These are phyloP conservation scores for Mercurialis annua DNA, from an alignment of 345 rosid genomes.

Conservation along the genomic window DNA sequence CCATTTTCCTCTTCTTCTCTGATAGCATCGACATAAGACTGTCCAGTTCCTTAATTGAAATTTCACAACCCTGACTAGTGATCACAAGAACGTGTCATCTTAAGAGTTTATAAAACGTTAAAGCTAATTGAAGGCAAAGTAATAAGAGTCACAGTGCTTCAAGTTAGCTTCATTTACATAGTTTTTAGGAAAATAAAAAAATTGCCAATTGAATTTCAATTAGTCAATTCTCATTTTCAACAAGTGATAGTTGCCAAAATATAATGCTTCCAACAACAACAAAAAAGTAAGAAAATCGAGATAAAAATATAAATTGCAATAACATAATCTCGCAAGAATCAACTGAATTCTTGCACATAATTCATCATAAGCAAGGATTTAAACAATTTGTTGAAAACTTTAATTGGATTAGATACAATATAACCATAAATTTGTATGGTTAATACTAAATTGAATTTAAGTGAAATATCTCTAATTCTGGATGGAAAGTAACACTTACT, in stretches of 20 bases:
- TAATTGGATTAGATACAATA: not conserved
- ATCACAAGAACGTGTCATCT: slow-evolving; percentile 23
- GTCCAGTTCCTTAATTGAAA: slow-evolving; percentile 87
- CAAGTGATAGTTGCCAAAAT: no score
- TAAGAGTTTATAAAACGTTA: not conserved
- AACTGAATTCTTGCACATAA: no score
- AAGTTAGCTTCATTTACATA: not conserved
- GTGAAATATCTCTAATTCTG: not conserved
- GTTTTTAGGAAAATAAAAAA: not conserved
- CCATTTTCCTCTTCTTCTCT: slow-evolving; percentile 92
- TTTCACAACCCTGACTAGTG: slow-evolving; percentile 79
- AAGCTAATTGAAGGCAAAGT: not conserved
- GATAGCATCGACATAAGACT: slow-evolving; percentile 64
- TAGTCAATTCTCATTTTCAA: no score
- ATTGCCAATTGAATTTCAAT: no score
- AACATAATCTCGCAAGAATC: no score
- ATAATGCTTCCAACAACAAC: no score
- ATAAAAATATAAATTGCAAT: no score
- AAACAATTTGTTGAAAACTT: not conserved
- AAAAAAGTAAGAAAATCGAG: no score
- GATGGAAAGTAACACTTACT: not conserved
- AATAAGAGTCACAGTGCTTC: not conserved
- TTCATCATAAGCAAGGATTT: no score
- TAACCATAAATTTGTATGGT: not conserved
- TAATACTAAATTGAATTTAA: not conserved